Evolutionary conservation across 805 yeast genomes (phyloP), one percentile per base, ranked within the genome.

Genomic region (Pichia cabralensis): DNA sequence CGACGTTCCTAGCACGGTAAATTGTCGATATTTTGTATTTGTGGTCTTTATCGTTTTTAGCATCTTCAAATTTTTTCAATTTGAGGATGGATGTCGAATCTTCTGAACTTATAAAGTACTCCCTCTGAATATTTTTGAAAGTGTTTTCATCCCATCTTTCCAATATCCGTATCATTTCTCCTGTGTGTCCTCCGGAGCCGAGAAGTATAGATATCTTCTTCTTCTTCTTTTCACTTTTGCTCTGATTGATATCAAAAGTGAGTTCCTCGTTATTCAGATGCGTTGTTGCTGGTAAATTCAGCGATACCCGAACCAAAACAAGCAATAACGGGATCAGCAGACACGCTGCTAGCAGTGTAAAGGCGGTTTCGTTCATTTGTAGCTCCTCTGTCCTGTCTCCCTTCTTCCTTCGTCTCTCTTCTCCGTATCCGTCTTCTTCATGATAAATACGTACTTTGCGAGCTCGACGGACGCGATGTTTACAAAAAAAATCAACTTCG

Each of bases 161-260:
- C 8, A 84, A 52, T 13, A 89, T 62, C 18, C 88, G 62, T n/a
- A 88, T 54, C 94, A 89, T 84, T 55, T 89, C 96, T 2, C 96
- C 96, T 0, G 96, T 86, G 49, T 86, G 97, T 3, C 96, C 97
- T 2, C 98, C 98, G 1, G 96, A 85, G 0, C 97, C 97, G 9
- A 89, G 58, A n/a, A 85, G 65, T 1, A 81, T 61, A 69, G 81
- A 34, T 22, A 23, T 13, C 24, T 14, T 10, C 31, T 21, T 12
- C 33, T 20, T 20, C 9, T 6, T 7, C 9, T 20, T 20, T 9
- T 9, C 6, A 20, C 6, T 20, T 20, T 7, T 20, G 8, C 6
- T 20, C 9, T 20, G 9, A 9, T 20, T 20, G 22, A 20, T 20
- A 20, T 20, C 9, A 7, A 7, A 9, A 20, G 9, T 20, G 7